Percentiles rank a stretch among this genome's conserved stretches.
Evolutionary conservation across 129 eudicot species (phyloP).

Genomic region (Centrapalus pauciflorus): DNA sequence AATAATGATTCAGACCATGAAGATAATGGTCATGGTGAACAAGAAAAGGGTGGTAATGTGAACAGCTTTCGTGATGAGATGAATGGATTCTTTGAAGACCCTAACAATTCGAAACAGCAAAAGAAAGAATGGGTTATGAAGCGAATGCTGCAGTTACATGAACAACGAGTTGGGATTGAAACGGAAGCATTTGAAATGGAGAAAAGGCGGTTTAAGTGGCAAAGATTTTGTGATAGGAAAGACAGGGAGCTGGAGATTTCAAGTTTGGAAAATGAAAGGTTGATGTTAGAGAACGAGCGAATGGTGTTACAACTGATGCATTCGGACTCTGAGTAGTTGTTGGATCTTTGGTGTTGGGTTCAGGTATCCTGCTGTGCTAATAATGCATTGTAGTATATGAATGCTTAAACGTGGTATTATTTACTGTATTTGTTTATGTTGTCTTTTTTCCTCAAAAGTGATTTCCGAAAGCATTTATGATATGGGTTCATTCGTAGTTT

Average conservation of each 20-base stretch:
- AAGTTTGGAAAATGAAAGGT: conserved; percentile 58
- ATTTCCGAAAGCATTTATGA: background rate
- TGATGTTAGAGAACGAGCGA: conserved; percentile 57
- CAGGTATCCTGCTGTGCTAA: background rate
- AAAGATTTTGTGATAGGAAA: conserved; percentile 54
- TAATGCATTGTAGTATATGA: conserved; percentile 2
- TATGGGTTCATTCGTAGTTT: background rate
- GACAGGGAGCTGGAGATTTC: conserved; percentile 52
- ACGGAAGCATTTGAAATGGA: conserved; percentile 52
- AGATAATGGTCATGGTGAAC: background rate
- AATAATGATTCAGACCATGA: conserved; percentile 26
- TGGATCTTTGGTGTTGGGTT: background rate
- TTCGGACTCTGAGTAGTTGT: conserved; percentile 22
- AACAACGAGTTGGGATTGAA: conserved; percentile 40
- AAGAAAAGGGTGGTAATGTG: background rate
- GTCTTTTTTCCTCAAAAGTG: background rate
- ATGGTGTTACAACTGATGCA: conserved; percentile 50
- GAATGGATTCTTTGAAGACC: conserved; percentile 33
- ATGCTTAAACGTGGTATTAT: conserved; percentile 5
- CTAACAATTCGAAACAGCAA: conserved; percentile 37
- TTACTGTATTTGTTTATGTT: background rate
- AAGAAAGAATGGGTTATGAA: conserved; percentile 42
- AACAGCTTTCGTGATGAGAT: conserved; percentile 33
- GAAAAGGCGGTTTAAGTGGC: conserved; percentile 61
- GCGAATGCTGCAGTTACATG: conserved; percentile 34